Conservation (phyloP, 2,329 filamentous ascomycete genomes). For the Colletotrichum agaves region DNA sequence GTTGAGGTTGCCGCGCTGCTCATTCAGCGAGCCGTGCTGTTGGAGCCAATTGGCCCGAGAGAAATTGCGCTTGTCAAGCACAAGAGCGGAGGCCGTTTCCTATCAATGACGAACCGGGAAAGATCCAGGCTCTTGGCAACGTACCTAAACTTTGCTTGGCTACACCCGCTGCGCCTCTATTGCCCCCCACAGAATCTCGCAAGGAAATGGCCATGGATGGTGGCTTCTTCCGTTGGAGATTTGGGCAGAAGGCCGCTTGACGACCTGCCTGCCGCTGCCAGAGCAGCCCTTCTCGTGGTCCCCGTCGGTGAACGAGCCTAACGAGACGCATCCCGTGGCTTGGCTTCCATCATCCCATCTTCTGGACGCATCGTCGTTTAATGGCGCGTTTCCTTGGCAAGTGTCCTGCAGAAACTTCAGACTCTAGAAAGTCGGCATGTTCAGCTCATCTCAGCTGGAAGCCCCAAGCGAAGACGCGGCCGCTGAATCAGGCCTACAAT, state of each 20-base stretch:
- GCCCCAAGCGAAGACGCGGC: background rate
- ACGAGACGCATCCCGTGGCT: background rate
- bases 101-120: slow-evolving; percentile 13
- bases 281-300: background rate
- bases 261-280: background rate
- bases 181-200: background rate
- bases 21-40: slow-evolving; percentile 28
- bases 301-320: background rate
- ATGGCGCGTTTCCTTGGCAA: slow-evolving; percentile 12
- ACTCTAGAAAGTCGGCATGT: background rate
- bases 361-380: background rate
- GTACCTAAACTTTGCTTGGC: slow-evolving; percentile 29
- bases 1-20: slow-evolving; percentile 1
- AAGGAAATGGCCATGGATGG: background rate
- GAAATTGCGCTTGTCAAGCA: slow-evolving; percentile 30
- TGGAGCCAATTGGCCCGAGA: slow-evolving; percentile 20
- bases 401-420: background rate
- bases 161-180: slow-evolving; percentile 24
- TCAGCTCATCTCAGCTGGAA: slow-evolving; percentile 1
- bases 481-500: background rate
- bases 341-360: slow-evolving; percentile 1
- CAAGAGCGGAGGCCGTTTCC: slow-evolving; percentile 21
- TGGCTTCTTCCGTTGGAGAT: slow-evolving; percentile 12
- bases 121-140: slow-evolving; percentile 20
- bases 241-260: background rate